Base-by-base conservation (phyloP, 768 basidiomycete species). In the Termitomyces sp. region DNA sequence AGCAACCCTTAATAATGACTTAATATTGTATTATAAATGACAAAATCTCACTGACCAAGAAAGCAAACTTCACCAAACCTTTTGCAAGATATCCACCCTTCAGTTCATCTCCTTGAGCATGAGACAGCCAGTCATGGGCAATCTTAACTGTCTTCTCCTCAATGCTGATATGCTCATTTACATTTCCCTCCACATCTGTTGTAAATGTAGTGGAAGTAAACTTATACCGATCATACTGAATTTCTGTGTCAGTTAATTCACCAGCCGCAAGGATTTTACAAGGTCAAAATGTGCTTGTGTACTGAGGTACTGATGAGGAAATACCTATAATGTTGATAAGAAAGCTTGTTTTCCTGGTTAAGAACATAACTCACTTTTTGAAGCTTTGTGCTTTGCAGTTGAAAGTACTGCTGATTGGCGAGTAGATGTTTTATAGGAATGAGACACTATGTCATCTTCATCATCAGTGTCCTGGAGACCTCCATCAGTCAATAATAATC, bases 11-110 rank as follows among this genome's bases (percentile, higher is more conserved):
- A n/a, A n/a, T n/a, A n/a, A n/a, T n/a, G n/a, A n/a, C n/a, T n/a
- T n/a, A n/a, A n/a, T n/a, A n/a, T n/a, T n/a, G n/a, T n/a, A n/a
- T n/a, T n/a, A n/a, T n/a, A n/a, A n/a, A n/a, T n/a, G n/a, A n/a
- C n/a, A n/a, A n/a, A n/a, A n/a, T n/a, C n/a, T n/a, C n/a, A n/a
- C n/a, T n/a, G n/a, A 28, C 41, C 20, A 8, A 7, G 20, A 61
- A 66, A 0, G 51, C 62, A 59, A 44, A 61, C 24, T 66, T 66
- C 32, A 50, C 52, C 9, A 58, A 45, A 2, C 35, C 13, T 36
- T 36, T 36, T 36, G 35, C 35, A 14, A 36, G 13, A 14, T 36
- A 36, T 11, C 43, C 22, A 24, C 10, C 5, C 14, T 24, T 44
- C 0, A 22, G 11, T 20, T 44, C 9, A 52, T 58, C 47, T 18